These are phyloP conservation scores for Fusarium nisikadoi DNA, from an alignment of 2,329 filamentous ascomycete species.

Conservation along the genomic window DNA sequence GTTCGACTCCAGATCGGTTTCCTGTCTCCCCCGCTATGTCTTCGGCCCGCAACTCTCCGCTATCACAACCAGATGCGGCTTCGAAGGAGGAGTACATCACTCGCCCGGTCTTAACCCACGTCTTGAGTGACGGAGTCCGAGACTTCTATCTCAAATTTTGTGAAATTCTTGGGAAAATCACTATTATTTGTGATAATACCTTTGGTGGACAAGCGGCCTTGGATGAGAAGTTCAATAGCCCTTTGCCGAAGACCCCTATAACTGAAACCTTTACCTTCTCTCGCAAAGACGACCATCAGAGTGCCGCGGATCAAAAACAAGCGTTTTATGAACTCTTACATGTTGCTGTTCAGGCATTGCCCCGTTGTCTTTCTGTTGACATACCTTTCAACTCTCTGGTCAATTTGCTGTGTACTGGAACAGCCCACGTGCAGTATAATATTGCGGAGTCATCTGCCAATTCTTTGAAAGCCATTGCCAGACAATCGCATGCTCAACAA, in stretches of 20 bases:
- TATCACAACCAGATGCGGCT: conserved; percentile 40
- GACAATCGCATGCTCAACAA: conserved; percentile 91
- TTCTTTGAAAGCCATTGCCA: conserved; percentile 93
- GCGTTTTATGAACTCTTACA: conserved; percentile 95
- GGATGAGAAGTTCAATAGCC: conserved; percentile 91
- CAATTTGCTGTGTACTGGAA: conserved; percentile 94
- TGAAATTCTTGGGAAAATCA: conserved; percentile 94
- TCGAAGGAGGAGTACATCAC: conserved; percentile 73
- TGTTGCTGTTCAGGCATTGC: conserved; percentile 93
- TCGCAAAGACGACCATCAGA: conserved; percentile 80
- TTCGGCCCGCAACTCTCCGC: conserved; percentile 48
- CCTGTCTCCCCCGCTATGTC: conserved; percentile 56
- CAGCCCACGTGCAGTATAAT: conserved; percentile 91
- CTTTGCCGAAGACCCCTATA: conserved; percentile 93
- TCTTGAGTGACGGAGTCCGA: conserved; percentile 79
- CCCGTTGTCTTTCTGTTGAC: conserved; percentile 89
- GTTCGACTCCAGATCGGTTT: conserved; percentile 57
- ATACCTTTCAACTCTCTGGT: conserved; percentile 94
- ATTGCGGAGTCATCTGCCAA: conserved; percentile 93
- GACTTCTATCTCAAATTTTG: conserved; percentile 93
- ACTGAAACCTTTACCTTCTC: conserved; percentile 93
- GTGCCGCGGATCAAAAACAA: conserved; percentile 83
- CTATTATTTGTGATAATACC: conserved; percentile 93
- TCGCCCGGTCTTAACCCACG: conserved; percentile 67
- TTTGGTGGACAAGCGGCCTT: conserved; percentile 96